Percentiles rank a stretch among this genome's conserved stretches.
These are phyloP conservation scores for Ophidiomyces ophidiicola DNA, from an alignment of 2,329 filamentous ascomycete species.

Conservation along the genomic window DNA sequence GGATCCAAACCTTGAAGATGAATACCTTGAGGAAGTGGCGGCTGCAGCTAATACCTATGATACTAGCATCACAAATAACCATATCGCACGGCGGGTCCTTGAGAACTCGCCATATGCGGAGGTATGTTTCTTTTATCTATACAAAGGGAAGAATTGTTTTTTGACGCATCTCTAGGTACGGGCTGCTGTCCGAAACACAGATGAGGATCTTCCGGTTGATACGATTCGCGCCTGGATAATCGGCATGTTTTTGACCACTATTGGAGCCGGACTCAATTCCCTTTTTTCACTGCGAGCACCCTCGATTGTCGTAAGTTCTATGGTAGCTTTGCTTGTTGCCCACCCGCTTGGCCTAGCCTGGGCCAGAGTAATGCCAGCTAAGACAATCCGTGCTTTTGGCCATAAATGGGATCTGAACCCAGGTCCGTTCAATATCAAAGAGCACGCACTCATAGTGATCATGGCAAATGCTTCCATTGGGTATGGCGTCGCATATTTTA, in stretches of 20 bases:
- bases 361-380: slow-evolving; percentile 29
- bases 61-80: slow-evolving; percentile 6
- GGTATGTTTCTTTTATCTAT: slow-evolving; percentile 31
- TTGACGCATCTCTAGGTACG: slow-evolving; percentile 27
- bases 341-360: slow-evolving; percentile 41
- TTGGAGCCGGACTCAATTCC: slow-evolving; percentile 52
- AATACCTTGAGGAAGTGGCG: slow-evolving; percentile 50
- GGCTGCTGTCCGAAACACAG: slow-evolving; percentile 52
- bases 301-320: slow-evolving; percentile 48
- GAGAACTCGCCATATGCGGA: slow-evolving; percentile 58
- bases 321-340: slow-evolving; percentile 50
- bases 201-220: slow-evolving; percentile 52
- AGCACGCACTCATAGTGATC: slow-evolving; percentile 35
- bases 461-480: slow-evolving; percentile 57
- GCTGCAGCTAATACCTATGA: slow-evolving; percentile 29
- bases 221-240: slow-evolving; percentile 54
- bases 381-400: slow-evolving; percentile 29
- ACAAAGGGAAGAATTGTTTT: slow-evolving; percentile 12
- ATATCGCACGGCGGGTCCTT: slow-evolving; percentile 44
- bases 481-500: slow-evolving; percentile 52
- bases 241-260: slow-evolving; percentile 48
- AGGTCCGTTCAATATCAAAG: slow-evolving; percentile 37
- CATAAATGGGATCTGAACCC: slow-evolving; percentile 31
- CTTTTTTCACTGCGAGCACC: slow-evolving; percentile 47
- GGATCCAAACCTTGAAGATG: slow-evolving; percentile 54